Percentiles rank a stretch among this genome's conserved stretches.
These are phyloP conservation scores for Laguncularia racemosa DNA, from an alignment of 345 rosid genomes.

Conservation along the genomic window DNA sequence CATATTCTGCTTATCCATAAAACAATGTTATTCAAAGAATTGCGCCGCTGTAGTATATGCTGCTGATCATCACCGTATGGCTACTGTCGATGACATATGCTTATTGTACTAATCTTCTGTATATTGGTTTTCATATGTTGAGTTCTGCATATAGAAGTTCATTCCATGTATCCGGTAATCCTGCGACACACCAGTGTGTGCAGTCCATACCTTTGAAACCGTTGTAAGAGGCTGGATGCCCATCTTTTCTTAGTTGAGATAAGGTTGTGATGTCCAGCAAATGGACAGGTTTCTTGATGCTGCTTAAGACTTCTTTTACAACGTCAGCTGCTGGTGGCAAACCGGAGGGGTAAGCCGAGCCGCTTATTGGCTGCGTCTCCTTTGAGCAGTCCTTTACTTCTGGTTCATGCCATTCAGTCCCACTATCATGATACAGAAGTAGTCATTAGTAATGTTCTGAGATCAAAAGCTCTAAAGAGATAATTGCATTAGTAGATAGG, in stretches of 20 bases:
- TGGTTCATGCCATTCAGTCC: conserved; percentile 47
- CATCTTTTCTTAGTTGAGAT: conserved; percentile 68
- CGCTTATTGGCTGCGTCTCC: conserved; percentile 34
- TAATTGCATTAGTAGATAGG: too few species aligned
- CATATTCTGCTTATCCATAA: too few species aligned
- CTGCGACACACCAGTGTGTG: conserved; percentile 72
- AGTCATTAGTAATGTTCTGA: too few species aligned
- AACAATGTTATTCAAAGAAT: too few species aligned
- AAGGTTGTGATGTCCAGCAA: conserved; percentile 54
- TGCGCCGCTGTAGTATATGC: too few species aligned
- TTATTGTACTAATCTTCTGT: neutral
- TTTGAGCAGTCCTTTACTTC: conserved; percentile 38
- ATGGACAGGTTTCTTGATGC: conserved; percentile 39
- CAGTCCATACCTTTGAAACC: conserved; percentile 58
- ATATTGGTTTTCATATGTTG: conserved; percentile 4
- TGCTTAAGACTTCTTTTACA: conserved; percentile 30
- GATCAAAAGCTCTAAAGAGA: too few species aligned
- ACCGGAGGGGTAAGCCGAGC: conserved; percentile 31
- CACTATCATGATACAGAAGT: conserved; percentile 22
- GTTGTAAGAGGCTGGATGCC: conserved; percentile 43
- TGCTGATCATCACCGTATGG: neutral
- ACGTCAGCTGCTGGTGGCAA: conserved; percentile 31
- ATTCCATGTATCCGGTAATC: conserved; percentile 62
- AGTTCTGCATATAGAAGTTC: conserved; percentile 41
- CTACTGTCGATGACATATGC: neutral